Base-by-base conservation (phyloP, 163 green algal genomes). In the Trebouxia gelatinosa region DNA sequence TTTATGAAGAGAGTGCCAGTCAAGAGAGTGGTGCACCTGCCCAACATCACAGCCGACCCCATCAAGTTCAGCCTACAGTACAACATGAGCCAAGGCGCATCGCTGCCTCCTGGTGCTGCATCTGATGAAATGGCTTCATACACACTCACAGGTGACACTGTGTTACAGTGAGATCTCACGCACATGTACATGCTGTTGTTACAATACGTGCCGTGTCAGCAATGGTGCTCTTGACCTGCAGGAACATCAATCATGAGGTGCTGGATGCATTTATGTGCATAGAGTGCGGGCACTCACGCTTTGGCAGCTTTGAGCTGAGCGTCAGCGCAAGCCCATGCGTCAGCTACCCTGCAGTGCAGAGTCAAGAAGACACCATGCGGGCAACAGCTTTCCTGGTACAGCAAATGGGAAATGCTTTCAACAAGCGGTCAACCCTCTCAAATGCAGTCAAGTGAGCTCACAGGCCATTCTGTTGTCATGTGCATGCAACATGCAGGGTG, bases 1-100 rank as follows among this genome's bases (percentile, higher is more conserved):
- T 92, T 83, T 65, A 85, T 94, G 77, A 96, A 97, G 88, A 92
- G 90, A 80, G 79, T 98, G 70, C 94, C 93, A 35, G 88, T 84
- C 67, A 94, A 91, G 84, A 90, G 92, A 19, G 82, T 83, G 37
- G 78, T 90, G 19, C 86, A 90, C 70, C 84, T 91, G 80, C 66
- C 80, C 58, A 92, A 93, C 81, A 71, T 93, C 35, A 93, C 88
- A 6, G 29, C 72, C 0, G 90, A 95, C 81, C 81, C 87, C 35
- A 83, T 96, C 38, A 83, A 78, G 9, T 85, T 97, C 66, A 83
- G 78, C 11, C 83, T 97, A 23, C 31, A 51, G 9, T 95, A 91
- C 84, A 90, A 95, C 78, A 79, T 76, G 21, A 78, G 67, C 31
- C 75, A 83, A 0, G 82, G 65, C 11, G 81, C 84, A 66, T 64